Evolutionary conservation across 2,329 filamentous ascomycete genomes (phyloP), one percentile per base, ranked within the genome.

Genomic region (Talaromyces sp.): DNA sequence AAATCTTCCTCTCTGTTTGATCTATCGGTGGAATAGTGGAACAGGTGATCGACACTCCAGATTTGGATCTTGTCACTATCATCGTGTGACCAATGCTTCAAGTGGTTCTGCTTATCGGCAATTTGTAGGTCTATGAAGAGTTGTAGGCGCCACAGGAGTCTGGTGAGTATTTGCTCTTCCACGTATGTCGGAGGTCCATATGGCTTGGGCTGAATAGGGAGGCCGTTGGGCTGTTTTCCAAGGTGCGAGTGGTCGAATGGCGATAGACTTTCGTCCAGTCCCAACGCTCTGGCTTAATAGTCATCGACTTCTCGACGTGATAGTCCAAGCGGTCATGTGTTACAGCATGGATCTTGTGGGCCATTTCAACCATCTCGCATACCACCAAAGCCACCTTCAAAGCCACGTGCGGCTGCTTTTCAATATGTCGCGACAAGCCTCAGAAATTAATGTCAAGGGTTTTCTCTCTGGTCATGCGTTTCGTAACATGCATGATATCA

Each of bases 61-160:
- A 7, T 2, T 8, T 27, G 22, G 11, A 27, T 7, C 2, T 27
- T 6, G 22, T 13, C 5, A 4, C 47, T 5, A 29, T 59, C 36
- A 10, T 43, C 34, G n/a, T 11, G 19, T 17, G 59, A 27, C 45
- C 45, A 61, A 51, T 61, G 43, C 15, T 1, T 4, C 40, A 61
- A 36, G 2, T 49, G 19, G 6, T 25, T 34, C 19, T 19, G 5
- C 11, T 27, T 22, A n/a, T 17, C 4, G n/a, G 43, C 59, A 5
- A 1, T 2, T 15, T 17, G 29, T 38, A 61, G n/a, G 1, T 17
- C n/a, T 13, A 27, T 27, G 6, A 38, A 38, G 2, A 25, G 10
- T 22, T 61, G 29, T n/a, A 61, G 45, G 13, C 45, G 29, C 59
- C 43, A 61, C 4, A 53, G 29, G 6, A 61, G 15, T 51, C 45